These are phyloP conservation scores for Plasmopara viticola DNA, from an alignment of 352 stramenopile genomes.

Conservation along the genomic window DNA sequence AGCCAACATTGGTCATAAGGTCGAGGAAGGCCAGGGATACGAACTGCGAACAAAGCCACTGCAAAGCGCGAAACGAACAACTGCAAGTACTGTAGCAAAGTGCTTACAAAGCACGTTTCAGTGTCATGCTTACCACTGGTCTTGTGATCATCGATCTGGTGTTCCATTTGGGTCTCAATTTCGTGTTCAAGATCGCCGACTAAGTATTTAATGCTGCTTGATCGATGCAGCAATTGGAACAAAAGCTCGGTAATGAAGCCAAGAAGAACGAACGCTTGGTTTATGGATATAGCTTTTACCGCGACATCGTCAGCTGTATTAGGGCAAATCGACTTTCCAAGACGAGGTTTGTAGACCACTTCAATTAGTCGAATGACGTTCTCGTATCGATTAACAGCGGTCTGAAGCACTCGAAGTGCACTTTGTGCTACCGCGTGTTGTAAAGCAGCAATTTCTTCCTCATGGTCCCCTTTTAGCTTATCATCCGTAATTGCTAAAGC, in stretches of 20 bases:
- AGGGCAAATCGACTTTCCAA: constrained; percentile 5
- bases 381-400: constrained; percentile 50
- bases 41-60: constrained; percentile 42
- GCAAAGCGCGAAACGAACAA: constrained; percentile 47
- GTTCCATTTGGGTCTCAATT: constrained; percentile 9
- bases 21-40: constrained; percentile 37
- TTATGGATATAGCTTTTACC: constrained; percentile 12
- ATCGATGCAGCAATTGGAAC: constrained; percentile 49
- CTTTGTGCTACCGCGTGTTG: constrained; percentile 37
- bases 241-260: constrained; percentile 43
- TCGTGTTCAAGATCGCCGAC: constrained; percentile 7
- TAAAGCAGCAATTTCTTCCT: constrained; percentile 27
- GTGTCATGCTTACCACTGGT: constrained; percentile 13
- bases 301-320: background rate
- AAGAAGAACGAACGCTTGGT: constrained; percentile 47
- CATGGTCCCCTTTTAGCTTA: constrained; percentile 3
- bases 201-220: constrained; percentile 41
- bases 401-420: constrained; percentile 34
- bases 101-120: constrained; percentile 34
- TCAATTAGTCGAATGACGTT: constrained; percentile 42
- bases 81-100: constrained; percentile 48
- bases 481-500: background rate
- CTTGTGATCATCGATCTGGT: constrained; percentile 15
- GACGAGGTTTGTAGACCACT: constrained; percentile 23
- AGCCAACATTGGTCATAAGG: constrained; percentile 51